These are phyloP conservation scores for Talaromyces borbonicus DNA, from an alignment of 495 filamentous ascomycete species.

Conservation along the genomic window DNA sequence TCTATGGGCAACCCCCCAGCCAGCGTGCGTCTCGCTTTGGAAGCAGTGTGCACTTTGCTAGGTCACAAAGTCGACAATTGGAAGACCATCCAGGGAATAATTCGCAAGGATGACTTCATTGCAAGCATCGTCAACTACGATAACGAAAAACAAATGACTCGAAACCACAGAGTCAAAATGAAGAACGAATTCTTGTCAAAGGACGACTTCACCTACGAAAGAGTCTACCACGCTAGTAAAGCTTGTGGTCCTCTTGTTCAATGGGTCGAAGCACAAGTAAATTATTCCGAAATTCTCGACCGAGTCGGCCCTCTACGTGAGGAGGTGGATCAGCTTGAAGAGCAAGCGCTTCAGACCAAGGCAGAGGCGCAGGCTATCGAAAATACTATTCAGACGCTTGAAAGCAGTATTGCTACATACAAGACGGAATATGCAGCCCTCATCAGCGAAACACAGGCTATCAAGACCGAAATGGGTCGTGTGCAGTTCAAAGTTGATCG, in stretches of 20 bases:
- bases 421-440: conserved; percentile 93
- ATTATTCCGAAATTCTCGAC: conserved; percentile 93
- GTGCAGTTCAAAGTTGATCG: conserved; percentile 98
- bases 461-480: conserved; percentile 91
- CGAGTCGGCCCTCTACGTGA: conserved; percentile 87
- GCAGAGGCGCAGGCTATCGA: conserved; percentile 88
- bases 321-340: conserved; percentile 79
- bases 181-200: conserved; percentile 83
- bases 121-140: conserved; percentile 96
- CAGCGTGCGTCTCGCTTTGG: conserved; percentile 83
- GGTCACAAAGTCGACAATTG: conserved; percentile 85
- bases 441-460: conserved; percentile 93
- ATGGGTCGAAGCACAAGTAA: conserved; percentile 96
- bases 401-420: conserved; percentile 89
- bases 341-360: conserved; percentile 84
- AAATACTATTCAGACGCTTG: conserved; percentile 71
- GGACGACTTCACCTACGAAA: conserved; percentile 90
- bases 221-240: conserved; percentile 89
- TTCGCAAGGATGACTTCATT: conserved; percentile 92
- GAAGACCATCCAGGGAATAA: conserved; percentile 79
- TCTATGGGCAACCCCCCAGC: conserved; percentile 89
- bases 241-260: conserved; percentile 95
- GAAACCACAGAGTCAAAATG: conserved; percentile 72
- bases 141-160: conserved; percentile 93
- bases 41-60: conserved; percentile 88